Base-by-base conservation (phyloP, 805 yeast species). In the Candida dajiaensis region DNA sequence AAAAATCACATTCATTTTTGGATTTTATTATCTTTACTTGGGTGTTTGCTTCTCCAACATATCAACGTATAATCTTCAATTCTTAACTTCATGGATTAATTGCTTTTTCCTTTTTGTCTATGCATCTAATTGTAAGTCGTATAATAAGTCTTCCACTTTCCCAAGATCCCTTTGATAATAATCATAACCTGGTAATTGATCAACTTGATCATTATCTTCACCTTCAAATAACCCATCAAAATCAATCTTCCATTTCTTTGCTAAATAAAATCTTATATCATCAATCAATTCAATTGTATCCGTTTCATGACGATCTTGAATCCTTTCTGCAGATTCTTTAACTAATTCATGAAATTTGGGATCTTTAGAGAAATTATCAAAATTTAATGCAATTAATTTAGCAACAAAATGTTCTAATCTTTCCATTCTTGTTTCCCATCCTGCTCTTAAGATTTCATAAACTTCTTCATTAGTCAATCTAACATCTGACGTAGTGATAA, bases 211-310 rank as follows among this genome's bases (percentile, higher is more conserved):
- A 25, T 55, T 52, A 18, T 43, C 22, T 40, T 60, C 59, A 10
- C 58, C 42, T 45, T 54, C 52, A 63, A 63, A 59, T 58, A 72
- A 46, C 38, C 70, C 55, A 38, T 59, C 62, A 49, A 64, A 50
- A 54, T 63, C 57, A 36, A 61, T 59, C 38, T 50, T 49, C 55
- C 58, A 59, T 45, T 55, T 58, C 45, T 54, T 54, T 1, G 57
- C 57, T 40, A 86, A 62, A 52, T 80, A 83, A 61, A 74, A 86
- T 51, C 89, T 69, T 11, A 86, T 81, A 65, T 85, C 95, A 63
- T 85, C 95, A 23, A 86, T 70, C 53, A 86, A 67, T 56, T 86
- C 95, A 57, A 86, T 83, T 1, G 92, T 83, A 65, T 86, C 95
- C 0, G 85, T 82, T 49, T 80, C 87, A 53, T 86, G 81, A 58